Evolutionary conservation across 306 rosid species (phyloP).

Genomic region (Purshia tridentata): DNA sequence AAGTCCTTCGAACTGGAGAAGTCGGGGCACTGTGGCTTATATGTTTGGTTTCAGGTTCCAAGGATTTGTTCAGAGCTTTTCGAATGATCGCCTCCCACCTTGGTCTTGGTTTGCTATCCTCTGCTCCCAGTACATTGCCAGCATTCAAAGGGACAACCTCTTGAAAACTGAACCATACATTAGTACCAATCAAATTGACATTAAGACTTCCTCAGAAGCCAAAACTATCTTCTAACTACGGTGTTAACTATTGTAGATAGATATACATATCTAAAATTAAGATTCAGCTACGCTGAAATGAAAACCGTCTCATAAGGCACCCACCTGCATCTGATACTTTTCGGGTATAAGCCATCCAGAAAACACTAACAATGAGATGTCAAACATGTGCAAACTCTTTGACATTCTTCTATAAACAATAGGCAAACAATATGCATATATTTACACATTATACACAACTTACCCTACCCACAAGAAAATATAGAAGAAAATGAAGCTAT

Average conservation of each 20-base stretch:
- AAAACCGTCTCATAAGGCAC: too few species aligned
- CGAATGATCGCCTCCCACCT: slow-evolving; percentile 94
- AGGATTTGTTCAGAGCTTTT: slow-evolving; percentile 70
- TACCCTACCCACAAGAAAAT: too few species aligned
- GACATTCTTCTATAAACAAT: slow-evolving; percentile 1
- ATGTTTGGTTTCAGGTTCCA: slow-evolving; percentile 56
- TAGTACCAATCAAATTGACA: slow-evolving; percentile 15
- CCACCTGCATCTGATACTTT: not conserved
- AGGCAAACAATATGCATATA: too few species aligned
- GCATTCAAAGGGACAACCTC: slow-evolving; percentile 97
- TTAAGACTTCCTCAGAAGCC: slow-evolving; percentile 17
- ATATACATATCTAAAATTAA: slow-evolving; percentile 5
- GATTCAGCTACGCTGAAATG: not conserved
- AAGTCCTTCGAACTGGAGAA: slow-evolving; percentile 78
- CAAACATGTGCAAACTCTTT: not conserved
- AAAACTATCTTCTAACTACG: slow-evolving; percentile 12
- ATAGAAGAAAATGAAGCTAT: too few species aligned
- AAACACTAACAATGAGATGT: not conserved
- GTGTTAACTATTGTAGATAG: not conserved
- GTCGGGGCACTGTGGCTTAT: slow-evolving; percentile 89
- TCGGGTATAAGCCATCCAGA: not conserved
- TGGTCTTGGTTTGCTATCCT: slow-evolving; percentile 67
- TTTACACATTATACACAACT: too few species aligned
- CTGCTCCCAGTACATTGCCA: slow-evolving; percentile 93
- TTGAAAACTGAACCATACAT: slow-evolving; percentile 59